phyloP scores from a whole-genome alignment of 768 basidiomycete genomes.

The Sistotremastrum suecicum region DNA sequence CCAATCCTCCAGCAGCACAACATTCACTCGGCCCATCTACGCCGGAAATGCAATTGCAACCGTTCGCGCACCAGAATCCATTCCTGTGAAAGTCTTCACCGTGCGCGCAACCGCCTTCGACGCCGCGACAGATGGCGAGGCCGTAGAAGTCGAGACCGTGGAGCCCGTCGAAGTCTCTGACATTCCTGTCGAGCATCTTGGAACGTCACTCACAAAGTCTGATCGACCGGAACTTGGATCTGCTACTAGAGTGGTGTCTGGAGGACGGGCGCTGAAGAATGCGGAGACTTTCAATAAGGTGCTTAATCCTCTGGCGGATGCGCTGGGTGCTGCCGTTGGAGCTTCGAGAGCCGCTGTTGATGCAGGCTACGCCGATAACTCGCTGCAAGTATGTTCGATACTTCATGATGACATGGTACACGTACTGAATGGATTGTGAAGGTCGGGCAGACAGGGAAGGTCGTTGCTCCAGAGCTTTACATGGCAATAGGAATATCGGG shows the following conservation, averaged over 20 bases:
- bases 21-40: conserved; percentile 89
- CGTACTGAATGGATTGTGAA: neutral
- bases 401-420: no score
- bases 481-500: conserved; percentile 95
- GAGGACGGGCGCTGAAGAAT: conserved; percentile 89
- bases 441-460: conserved; percentile 99
- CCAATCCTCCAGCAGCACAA: conserved; percentile 52
- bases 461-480: conserved; percentile 94
- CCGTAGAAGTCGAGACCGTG: conserved; percentile 46
- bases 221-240: conserved; percentile 86
- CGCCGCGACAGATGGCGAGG: conserved; percentile 37
- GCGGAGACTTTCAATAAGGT: conserved; percentile 82
- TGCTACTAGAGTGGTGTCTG: conserved; percentile 82
- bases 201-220: conserved; percentile 71
- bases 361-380: conserved; percentile 96
- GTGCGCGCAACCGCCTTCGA: conserved; percentile 86
- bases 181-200: conserved; percentile 45
- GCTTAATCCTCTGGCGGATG: conserved; percentile 86
- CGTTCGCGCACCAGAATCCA: conserved; percentile 61
- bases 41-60: conserved; percentile 96
- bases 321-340: conserved; percentile 87
- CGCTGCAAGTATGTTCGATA: conserved; percentile 39
- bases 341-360: conserved; percentile 98
- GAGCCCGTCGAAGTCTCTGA: conserved; percentile 50
- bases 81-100: conserved; percentile 87